These are phyloP conservation scores for Margaritispora aquatica DNA, from an alignment of 495 filamentous ascomycete genomes.

Conservation along the genomic window DNA sequence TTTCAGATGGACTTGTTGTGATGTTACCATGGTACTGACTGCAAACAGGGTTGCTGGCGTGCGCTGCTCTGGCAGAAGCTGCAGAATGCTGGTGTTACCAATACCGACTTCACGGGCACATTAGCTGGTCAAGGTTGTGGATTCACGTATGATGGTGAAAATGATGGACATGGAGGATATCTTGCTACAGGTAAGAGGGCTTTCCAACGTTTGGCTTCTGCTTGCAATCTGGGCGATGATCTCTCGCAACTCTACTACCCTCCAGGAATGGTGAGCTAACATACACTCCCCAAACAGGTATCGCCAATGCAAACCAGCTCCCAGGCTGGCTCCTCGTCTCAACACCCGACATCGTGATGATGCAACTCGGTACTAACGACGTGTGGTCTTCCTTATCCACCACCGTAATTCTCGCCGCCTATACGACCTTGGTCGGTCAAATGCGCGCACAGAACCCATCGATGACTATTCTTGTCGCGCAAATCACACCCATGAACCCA, in stretches of 20 bases:
- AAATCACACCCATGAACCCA: background rate
- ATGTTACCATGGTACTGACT: background rate
- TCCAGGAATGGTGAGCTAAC: background rate
- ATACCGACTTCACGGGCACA: background rate
- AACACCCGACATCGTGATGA: constrained; percentile 31
- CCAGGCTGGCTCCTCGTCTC: background rate
- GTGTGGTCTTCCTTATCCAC: background rate
- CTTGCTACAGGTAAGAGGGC: background rate
- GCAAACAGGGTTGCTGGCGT: background rate
- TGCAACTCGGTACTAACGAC: background rate
- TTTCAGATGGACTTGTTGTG: background rate
- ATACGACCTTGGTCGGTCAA: background rate
- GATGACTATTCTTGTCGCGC: background rate
- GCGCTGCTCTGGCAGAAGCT: background rate
- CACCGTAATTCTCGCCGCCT: background rate
- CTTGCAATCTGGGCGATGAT: no score
- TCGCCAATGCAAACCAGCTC: background rate
- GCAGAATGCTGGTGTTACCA: background rate
- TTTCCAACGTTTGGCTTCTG: no score
- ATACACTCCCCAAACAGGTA: background rate
- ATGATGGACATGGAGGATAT: background rate
- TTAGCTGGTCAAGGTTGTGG: background rate
- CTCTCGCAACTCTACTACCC: no score
- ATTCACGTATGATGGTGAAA: background rate
- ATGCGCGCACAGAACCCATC: background rate